Percentiles rank a stretch among this genome's conserved stretches.
Conservation (phyloP, 1,284 basidiomycete species). For the Volvariella surrecta region DNA sequence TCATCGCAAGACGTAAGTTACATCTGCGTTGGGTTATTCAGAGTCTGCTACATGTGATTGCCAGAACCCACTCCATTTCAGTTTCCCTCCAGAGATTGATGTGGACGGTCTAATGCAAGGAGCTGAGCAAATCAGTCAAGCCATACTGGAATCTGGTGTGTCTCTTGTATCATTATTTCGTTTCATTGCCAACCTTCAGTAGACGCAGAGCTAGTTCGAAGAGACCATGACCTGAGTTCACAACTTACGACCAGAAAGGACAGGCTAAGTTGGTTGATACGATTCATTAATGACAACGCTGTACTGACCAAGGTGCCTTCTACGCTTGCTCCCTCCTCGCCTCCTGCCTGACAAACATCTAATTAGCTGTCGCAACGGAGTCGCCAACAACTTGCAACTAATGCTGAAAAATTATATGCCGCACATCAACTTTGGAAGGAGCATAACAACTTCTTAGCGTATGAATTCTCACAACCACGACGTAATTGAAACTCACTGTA, state of each 20-base stretch:
- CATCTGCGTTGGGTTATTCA: constrained; percentile 3
- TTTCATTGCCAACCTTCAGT: constrained; percentile 2
- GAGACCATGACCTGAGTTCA: constrained; percentile 73
- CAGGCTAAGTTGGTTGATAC: constrained; percentile 74
- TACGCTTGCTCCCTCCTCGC: background rate
- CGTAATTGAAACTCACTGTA: background rate
- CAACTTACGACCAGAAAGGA: constrained; percentile 75
- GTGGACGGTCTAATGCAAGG: constrained; percentile 77
- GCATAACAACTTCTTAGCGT: constrained; percentile 70
- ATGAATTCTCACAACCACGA: constrained; percentile 15
- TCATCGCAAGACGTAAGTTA: constrained; percentile 47
- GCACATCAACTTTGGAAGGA: constrained; percentile 79
- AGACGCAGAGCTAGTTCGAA: constrained; percentile 70
- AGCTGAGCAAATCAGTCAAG: constrained; percentile 68
- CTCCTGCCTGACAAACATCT: background rate
- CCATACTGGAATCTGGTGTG: constrained; percentile 63
- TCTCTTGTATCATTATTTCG: constrained; percentile 4
- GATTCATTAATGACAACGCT: constrained; percentile 82
- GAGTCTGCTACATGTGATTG: constrained; percentile 5
- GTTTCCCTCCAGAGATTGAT: constrained; percentile 71
- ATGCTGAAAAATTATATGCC: constrained; percentile 86
- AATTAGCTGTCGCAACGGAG: constrained; percentile 79
- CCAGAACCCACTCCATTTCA: constrained; percentile 83
- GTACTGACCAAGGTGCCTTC: constrained; percentile 59
- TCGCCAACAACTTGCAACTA: constrained; percentile 70